A percentile compares a stretch with the other conserved stretches of the same genome.
Evolutionary conservation across 2,329 filamentous ascomycete genomes (phyloP).

Genomic region (Nannizzia gypsea): DNA sequence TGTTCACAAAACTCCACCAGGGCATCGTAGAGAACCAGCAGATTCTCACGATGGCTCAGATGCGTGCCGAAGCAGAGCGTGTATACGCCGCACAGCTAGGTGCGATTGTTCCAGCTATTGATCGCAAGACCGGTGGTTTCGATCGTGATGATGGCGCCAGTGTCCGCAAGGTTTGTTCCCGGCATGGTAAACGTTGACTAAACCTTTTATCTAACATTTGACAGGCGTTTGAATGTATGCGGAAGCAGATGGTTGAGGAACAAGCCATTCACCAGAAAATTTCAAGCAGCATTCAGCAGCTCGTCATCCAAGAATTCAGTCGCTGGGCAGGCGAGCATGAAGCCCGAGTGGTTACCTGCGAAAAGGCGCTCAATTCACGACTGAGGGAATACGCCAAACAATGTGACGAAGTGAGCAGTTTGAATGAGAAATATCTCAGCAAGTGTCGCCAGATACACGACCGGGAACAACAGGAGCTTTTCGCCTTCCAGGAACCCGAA

Average conservation of each 20-base stretch:
- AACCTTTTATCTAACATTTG: not conserved
- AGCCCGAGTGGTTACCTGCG: slow-evolving; percentile 76
- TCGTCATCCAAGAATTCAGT: slow-evolving; percentile 87
- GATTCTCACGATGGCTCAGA: slow-evolving; percentile 74
- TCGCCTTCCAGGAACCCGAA: slow-evolving; percentile 82
- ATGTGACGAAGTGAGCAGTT: slow-evolving; percentile 78
- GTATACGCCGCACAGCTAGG: slow-evolving; percentile 67
- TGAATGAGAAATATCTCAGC: slow-evolving; percentile 95
- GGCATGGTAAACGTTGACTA: not conserved
- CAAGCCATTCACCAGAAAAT: slow-evolving; percentile 88
- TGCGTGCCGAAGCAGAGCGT: slow-evolving; percentile 94
- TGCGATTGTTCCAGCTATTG: slow-evolving; percentile 70
- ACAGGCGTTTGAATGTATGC: slow-evolving; percentile 87
- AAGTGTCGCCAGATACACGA: slow-evolving; percentile 95
- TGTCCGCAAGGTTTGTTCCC: slow-evolving; percentile 64
- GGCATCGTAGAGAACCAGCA: slow-evolving; percentile 92
- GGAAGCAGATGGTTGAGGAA: slow-evolving; percentile 83
- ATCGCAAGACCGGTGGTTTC: slow-evolving; percentile 73
- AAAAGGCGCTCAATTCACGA: slow-evolving; percentile 80
- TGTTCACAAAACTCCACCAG: slow-evolving; percentile 95
- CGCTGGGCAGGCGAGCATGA: slow-evolving; percentile 96
- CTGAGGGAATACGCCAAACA: slow-evolving; percentile 92
- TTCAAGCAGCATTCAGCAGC: slow-evolving; percentile 85
- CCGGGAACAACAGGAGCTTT: slow-evolving; percentile 94
- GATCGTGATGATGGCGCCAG: slow-evolving; percentile 87